Evolutionary conservation across 1,139 yeast genomes (phyloP).

Genomic region (Saccharomycopsis phalli): DNA sequence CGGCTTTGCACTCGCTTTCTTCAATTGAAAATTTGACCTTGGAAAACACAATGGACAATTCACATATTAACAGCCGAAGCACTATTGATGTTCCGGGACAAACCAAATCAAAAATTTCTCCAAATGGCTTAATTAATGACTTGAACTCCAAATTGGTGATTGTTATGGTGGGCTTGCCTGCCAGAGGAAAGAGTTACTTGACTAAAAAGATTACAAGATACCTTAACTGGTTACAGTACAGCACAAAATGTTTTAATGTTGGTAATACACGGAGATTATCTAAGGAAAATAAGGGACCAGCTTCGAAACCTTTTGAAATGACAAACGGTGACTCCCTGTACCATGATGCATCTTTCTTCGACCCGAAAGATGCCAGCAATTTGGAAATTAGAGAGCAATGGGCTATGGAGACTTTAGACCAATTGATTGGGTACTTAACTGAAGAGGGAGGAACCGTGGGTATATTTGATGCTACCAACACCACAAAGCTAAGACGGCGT

Average conservation of each 20-base stretch:
- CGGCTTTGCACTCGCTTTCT: constrained; percentile 10
- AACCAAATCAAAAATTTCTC: constrained; percentile 72
- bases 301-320: constrained; percentile 44
- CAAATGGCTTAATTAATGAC: constrained; percentile 73
- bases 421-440: constrained; percentile 69
- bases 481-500: constrained; percentile 65
- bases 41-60: constrained; percentile 18
- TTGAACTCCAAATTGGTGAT: constrained; percentile 76
- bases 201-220: constrained; percentile 84
- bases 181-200: constrained; percentile 86
- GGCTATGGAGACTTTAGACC: constrained; percentile 93
- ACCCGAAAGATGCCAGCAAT: constrained; percentile 65
- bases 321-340: constrained; percentile 25
- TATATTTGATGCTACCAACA: constrained; percentile 90
- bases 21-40: constrained; percentile 14
- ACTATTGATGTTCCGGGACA: constrained; percentile 91
- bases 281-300: constrained; percentile 57
- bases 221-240: constrained; percentile 87
- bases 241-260: constrained; percentile 83
- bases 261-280: constrained; percentile 86
- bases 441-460: constrained; percentile 87
- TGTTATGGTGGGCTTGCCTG: constrained; percentile 92
- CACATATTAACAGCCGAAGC: constrained; percentile 25
- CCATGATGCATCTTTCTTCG: constrained; percentile 79
- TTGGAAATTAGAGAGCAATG: constrained; percentile 75